These are phyloP conservation scores for Raffaelea arxii DNA, from an alignment of 2,329 filamentous ascomycete genomes.

Conservation along the genomic window DNA sequence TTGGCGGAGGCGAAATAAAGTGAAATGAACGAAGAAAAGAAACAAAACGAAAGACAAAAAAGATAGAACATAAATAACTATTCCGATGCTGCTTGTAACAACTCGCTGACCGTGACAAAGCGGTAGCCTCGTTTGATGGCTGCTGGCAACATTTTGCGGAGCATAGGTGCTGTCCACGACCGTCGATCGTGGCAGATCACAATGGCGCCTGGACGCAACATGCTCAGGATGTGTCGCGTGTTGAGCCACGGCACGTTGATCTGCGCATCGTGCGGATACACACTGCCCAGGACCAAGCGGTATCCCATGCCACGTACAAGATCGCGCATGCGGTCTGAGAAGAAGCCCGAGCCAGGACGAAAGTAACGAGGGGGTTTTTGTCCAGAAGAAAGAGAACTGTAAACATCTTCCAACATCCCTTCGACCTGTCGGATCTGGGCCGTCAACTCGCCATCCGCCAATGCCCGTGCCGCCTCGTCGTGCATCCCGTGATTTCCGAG, in stretches of 20 bases:
- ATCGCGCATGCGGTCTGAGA: constrained; percentile 59
- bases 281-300: constrained; percentile 65
- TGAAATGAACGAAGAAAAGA: not conserved
- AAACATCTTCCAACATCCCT: constrained; percentile 45
- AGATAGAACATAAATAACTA: not conserved
- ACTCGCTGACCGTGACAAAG: constrained; percentile 60
- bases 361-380: constrained; percentile 52
- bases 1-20: constrained; percentile 10
- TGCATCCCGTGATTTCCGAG: constrained; percentile 84
- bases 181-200: constrained; percentile 81
- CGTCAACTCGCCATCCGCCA: constrained; percentile 49
- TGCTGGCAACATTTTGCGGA: constrained; percentile 62
- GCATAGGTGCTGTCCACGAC: constrained; percentile 74
- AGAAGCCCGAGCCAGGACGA: constrained; percentile 76
- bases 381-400: constrained; percentile 21
- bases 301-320: constrained; percentile 54
- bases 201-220: constrained; percentile 66
- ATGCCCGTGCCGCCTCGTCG: constrained; percentile 62
- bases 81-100: constrained; percentile 35
- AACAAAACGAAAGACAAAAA: not conserved
- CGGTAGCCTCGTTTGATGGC: constrained; percentile 59
- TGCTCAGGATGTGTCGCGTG: constrained; percentile 69
- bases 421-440: constrained; percentile 58
- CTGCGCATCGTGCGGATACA: constrained; percentile 91
- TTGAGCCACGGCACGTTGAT: constrained; percentile 61